phyloP scores from a whole-genome alignment of 2,329 filamentous ascomycete species.

The Aspergillus transmontanensis region DNA sequence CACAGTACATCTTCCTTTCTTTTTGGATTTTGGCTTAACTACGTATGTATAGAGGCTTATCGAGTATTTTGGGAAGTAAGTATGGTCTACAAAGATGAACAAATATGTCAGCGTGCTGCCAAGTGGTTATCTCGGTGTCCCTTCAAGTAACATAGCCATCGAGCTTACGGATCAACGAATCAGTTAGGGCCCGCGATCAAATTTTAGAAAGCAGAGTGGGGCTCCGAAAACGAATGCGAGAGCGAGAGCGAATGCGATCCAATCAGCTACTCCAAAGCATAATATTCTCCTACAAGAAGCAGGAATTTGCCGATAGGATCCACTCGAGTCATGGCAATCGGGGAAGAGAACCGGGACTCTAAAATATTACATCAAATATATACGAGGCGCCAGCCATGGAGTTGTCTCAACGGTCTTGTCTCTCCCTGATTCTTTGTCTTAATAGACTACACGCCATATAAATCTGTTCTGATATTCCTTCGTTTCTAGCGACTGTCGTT shows the following conservation, averaged over 20 bases:
- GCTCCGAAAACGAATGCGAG: constrained; percentile 27
- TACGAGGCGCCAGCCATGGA: not conserved
- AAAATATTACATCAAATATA: constrained; percentile 8
- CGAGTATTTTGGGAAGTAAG: not conserved
- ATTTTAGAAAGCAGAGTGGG: constrained; percentile 13
- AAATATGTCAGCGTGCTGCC: not conserved
- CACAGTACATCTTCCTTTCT: not conserved
- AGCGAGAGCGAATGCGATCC: constrained; percentile 25
- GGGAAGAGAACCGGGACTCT: not conserved
- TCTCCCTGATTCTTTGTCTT: not conserved
- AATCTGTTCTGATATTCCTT: not conserved
- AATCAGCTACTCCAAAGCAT: constrained; percentile 9
- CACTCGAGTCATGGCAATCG: not conserved
- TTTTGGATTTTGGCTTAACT: too few species aligned
- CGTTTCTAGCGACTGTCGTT: not conserved
- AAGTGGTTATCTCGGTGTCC: not conserved
- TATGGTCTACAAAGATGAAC: not conserved
- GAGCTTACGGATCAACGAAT: not conserved
- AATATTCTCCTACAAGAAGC: not conserved
- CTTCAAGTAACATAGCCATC: not conserved
- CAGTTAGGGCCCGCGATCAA: not conserved
- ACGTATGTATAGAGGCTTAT: not conserved
- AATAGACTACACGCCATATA: not conserved
- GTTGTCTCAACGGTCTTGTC: not conserved
- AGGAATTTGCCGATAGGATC: constrained; percentile 2